Conservation (phyloP, 805 yeast species). For the Nakazawaea siamensis region DNA sequence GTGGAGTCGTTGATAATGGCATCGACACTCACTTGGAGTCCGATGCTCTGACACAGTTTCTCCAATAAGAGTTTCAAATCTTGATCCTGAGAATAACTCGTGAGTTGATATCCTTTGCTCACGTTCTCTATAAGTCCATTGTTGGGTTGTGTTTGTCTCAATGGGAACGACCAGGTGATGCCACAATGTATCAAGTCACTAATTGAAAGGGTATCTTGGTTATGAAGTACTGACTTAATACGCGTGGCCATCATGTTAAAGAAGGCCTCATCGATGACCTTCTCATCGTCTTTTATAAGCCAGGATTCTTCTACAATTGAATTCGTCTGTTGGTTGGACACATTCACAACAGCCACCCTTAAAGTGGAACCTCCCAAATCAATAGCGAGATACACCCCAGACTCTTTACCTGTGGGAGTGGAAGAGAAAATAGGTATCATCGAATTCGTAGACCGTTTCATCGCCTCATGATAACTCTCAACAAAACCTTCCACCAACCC, state of each 20-base stretch:
- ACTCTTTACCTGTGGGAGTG: conserved; percentile 13
- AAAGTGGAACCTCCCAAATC: conserved; percentile 54
- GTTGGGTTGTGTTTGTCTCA: conserved; percentile 31
- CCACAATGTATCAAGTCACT: conserved; percentile 28
- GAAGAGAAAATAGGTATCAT: conserved; percentile 11
- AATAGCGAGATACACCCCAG: conserved; percentile 29
- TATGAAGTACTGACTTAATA: conserved; percentile 21
- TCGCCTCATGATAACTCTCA: conserved; percentile 8
- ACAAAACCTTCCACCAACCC: neutral
- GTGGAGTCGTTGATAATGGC: conserved; percentile 55
- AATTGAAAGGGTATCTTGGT: neutral
- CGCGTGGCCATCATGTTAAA: conserved; percentile 32
- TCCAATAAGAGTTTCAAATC: conserved; percentile 37
- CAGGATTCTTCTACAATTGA: conserved; percentile 21
- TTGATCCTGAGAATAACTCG: conserved; percentile 29
- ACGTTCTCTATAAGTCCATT: conserved; percentile 39
- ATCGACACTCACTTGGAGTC: conserved; percentile 27
- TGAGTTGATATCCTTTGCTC: conserved; percentile 53
- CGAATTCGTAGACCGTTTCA: conserved; percentile 8
- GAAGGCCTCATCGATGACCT: conserved; percentile 31
- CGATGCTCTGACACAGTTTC: conserved; percentile 19
- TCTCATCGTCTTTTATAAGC: conserved; percentile 29
- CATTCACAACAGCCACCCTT: conserved; percentile 24
- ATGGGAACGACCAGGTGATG: conserved; percentile 52
- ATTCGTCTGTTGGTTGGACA: conserved; percentile 6